A percentile compares a stretch with the other conserved stretches of the same genome.
Conservation (phyloP, 371 early-diverging fungal species). For the Basidiobolus meristosporus region DNA sequence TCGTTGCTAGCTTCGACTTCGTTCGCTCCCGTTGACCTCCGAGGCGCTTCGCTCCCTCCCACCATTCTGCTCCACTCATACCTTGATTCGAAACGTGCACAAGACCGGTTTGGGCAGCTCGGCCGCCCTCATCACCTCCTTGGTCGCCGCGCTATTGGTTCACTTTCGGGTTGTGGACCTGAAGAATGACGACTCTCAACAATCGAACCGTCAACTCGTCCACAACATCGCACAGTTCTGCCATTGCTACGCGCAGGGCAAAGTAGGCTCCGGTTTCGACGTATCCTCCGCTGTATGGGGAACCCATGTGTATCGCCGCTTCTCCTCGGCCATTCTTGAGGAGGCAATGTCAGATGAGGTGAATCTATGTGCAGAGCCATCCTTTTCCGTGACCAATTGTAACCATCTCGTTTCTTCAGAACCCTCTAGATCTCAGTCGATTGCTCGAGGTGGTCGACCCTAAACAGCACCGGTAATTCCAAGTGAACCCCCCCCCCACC, state of each 20-base stretch:
- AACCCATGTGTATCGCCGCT: conserved; percentile 66
- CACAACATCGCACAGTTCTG: conserved; percentile 77
- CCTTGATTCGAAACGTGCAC: conserved; percentile 53
- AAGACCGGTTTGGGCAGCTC: conserved; percentile 94
- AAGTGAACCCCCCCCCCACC: too few species aligned
- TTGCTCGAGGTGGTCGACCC: too few species aligned
- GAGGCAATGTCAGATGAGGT: neutral
- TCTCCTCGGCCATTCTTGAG: conserved; percentile 49
- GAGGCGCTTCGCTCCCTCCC: conserved; percentile 35
- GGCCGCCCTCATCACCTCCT: conserved; percentile 79
- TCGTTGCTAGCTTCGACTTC: neutral
- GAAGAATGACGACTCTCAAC: conserved; percentile 2
- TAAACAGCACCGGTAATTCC: too few species aligned
- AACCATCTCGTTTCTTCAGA: too few species aligned
- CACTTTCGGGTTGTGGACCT: conserved; percentile 31
- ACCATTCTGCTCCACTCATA: conserved; percentile 43
- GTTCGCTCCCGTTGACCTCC: conserved; percentile 24
- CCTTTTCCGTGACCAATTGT: too few species aligned
- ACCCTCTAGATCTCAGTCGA: too few species aligned
- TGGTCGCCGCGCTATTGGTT: conserved; percentile 56
- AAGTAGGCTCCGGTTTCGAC: conserved; percentile 93
- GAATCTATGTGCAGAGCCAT: too few species aligned
- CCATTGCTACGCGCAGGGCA: conserved; percentile 94
- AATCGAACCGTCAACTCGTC: conserved; percentile 18
- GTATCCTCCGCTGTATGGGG: conserved; percentile 85